Base-by-base conservation (phyloP, 2,329 filamentous ascomycete genomes). In the Nannizziopsis barbatae region DNA sequence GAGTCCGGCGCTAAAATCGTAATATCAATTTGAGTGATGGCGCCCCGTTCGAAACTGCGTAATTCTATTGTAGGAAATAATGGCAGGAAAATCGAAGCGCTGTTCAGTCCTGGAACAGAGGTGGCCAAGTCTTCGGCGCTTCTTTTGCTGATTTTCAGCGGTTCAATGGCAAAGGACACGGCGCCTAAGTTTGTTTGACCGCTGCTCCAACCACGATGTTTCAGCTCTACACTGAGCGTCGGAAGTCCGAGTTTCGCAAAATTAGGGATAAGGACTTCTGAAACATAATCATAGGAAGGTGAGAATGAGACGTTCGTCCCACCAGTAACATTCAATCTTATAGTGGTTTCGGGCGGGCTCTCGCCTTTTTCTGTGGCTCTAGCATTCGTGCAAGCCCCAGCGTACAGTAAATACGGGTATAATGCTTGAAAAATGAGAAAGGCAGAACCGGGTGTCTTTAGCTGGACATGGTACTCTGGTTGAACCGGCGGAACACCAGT, bases 381-480 rank as follows among this genome's bases (percentile, higher is more conserved):
- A 11, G 36, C 38, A 27, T 42, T 47, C 9, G 41, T 42, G 36
- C 47, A 51, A 22, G 56, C 54, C 37, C 57, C 60, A 30, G 62
- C 60, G 59, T 77, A 73, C 1, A 81, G 60, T 2, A 80, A 59
- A 53, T 73, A 80, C 0, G 78, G 78, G 35, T 80, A 70, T 2
- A 81, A 62, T 4, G 77, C 76, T 58, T 81, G 77, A 46, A 80
- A 68, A 0, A 78, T 71, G 10, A 81, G 64, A 41, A 71, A 75
- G 4, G 76, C 69, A 14, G 72, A 74, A 0, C 77, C 77, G 0
- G 75, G 73, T 2, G 71, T 72, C 2, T 66, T 60, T 33, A 75
- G 65, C 14, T 62, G 58, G 33, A 75, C 67, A 2, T 60, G 57
- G 40, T 69, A 66, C 47, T 67, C 64, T 11, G 58, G 45, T 42